Evolutionary conservation across 1,139 yeast genomes (phyloP), one percentile per base, ranked within the genome.

Genomic region (Suhomyces ambrosiae): DNA sequence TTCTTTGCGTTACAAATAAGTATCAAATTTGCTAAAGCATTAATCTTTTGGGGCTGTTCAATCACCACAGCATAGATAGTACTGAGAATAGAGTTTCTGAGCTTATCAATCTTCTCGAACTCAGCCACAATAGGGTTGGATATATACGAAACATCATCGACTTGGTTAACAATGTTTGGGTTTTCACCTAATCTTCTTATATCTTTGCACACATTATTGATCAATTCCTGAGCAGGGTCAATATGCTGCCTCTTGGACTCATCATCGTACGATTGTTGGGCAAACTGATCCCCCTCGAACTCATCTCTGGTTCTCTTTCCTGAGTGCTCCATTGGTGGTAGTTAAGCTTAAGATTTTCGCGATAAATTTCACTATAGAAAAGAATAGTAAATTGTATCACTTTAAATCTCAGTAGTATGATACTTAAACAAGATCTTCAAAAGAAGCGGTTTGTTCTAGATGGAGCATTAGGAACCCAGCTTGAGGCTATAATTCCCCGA

Each of bases 31-130:
- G 88, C 76, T 42, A 90, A 64, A 16, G 84, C 77, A 17, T 82
- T 79, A 43, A 84, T 77, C 58, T 90, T 92, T 50, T 90, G 96
- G 1, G 97, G 97, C 60, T 90, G 97, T 60, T 92, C 98, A 27
- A 76, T 63, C 7, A 86, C 71, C 29, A 86, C 77, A 1, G 95
- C 88, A 42, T 74, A 73, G 22, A 88, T 60, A 1, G 89, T 85
- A 36, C 74, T 71, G 50, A 84, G 67, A 15, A 85, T 68, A 12
- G 83, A 78, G 34, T 63, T 66, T 42, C 88, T 73, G 45, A 83
- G 76, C 39, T 73, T 74, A 45, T 79, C 83, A 41, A 82, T 85
- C 42, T 74, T 76, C 47, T 80, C 88, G 49, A 82, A 79, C 50
- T 82, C 89, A 23, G 80, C 80, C 31, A 80, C 80, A 27, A 80